Evolutionary conservation across 208 protist species (phyloP).

Genomic region (Crithidia expoeki): DNA sequence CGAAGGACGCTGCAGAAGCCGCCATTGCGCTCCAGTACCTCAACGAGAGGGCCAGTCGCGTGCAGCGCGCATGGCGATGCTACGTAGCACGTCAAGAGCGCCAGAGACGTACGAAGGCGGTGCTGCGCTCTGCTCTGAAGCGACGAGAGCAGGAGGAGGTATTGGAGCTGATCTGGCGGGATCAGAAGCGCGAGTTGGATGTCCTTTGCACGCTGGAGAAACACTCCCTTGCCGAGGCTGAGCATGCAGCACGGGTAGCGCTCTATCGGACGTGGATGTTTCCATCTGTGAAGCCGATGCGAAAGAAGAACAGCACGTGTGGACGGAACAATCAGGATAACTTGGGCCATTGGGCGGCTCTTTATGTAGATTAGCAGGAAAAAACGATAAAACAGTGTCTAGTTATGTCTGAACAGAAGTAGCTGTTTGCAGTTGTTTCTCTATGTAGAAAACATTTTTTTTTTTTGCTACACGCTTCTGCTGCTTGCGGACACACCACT

Average conservation of each 20-base stretch:
- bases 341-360: constrained; percentile 4
- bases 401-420: no score
- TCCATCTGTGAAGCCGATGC: not conserved
- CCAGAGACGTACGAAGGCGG: constrained; percentile 11
- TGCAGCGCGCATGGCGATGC: constrained; percentile 57
- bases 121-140: constrained; percentile 25
- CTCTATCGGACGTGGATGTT: constrained; percentile 10
- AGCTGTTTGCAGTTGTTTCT: no score
- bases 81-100: constrained; percentile 32
- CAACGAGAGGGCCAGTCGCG: constrained; percentile 9
- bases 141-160: constrained; percentile 61
- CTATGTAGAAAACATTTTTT: no score
- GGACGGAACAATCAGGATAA: not conserved
- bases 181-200: constrained; percentile 33
- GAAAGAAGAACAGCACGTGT: not conserved
- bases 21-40: constrained; percentile 26
- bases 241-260: constrained; percentile 23
- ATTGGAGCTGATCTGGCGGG: constrained; percentile 24
- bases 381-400: no score
- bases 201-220: constrained; percentile 31
- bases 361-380: constrained; percentile 14
- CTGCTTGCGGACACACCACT: no score
- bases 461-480: no score
- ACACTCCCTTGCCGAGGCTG: constrained; percentile 37
- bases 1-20: constrained; percentile 26